Percentiles rank a stretch among this genome's conserved stretches.
Evolutionary conservation across 2,329 filamentous ascomycete genomes (phyloP).

Genomic region (Diaporthe sp.): DNA sequence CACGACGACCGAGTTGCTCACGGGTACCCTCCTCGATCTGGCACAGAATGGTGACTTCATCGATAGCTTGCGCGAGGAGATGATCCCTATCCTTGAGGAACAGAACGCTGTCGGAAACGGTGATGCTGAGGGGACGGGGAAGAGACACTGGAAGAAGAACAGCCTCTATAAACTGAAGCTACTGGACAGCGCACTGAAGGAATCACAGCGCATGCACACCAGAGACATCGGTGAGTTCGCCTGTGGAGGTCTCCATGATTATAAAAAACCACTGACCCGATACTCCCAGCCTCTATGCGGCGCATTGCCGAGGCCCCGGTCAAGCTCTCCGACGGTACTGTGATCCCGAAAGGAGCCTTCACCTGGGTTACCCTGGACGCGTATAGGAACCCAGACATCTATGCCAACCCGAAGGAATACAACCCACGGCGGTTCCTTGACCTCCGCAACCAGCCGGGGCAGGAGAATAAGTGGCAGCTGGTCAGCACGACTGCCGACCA

Average conservation of each 20-base stretch:
- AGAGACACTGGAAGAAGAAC: constrained; percentile 51
- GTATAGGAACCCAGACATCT: constrained; percentile 42
- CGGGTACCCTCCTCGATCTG: constrained; percentile 56
- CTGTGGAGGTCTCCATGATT: too few species aligned
- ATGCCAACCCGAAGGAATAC: constrained; percentile 46
- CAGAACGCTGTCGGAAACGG: constrained; percentile 4
- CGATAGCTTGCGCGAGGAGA: constrained; percentile 57
- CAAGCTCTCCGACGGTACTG: constrained; percentile 44
- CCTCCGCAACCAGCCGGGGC: constrained; percentile 45
- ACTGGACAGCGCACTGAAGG: constrained; percentile 58
- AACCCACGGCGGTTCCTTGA: constrained; percentile 49
- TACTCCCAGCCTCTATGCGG: constrained; percentile 39
- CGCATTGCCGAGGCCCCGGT: constrained; percentile 41
- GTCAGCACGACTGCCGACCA: constrained; percentile 33
- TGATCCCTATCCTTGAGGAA: constrained; percentile 49
- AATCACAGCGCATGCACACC: constrained; percentile 49
- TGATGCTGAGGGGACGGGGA: not conserved
- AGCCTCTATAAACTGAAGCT: constrained; percentile 55
- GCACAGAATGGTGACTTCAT: constrained; percentile 55
- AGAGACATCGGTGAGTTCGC: constrained; percentile 10
- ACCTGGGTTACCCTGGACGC: constrained; percentile 42
- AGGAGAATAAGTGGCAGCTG: constrained; percentile 35
- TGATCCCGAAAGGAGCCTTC: constrained; percentile 44
- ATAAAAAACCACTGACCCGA: not conserved
- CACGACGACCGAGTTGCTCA: constrained; percentile 54